Evolutionary conservation across 495 filamentous ascomycete species (phyloP), one percentile per base, ranked within the genome.

Genomic region (Xylaria castorea): DNA sequence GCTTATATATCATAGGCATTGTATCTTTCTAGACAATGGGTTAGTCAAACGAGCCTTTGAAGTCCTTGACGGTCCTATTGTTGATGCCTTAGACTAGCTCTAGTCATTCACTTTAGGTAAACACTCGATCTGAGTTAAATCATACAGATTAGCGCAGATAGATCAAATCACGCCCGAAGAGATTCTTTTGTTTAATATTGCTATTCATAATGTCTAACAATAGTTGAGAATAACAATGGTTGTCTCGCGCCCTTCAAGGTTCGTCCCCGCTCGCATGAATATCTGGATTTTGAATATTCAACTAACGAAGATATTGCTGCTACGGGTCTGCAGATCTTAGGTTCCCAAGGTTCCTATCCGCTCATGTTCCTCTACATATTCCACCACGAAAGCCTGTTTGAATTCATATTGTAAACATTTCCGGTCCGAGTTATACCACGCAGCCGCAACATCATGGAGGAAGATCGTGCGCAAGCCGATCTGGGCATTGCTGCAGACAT

Each of bases 401-500:
- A 16, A 14, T 16, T 32, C 27, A 32, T 3, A 57, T 32, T 16
- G 53, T 16, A 57, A 32, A 32, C 18, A 16, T 8, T 20, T 27
- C 14, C 27, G 18, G 14, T n/a, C 57, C 6, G 6, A 30, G 7
- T n/a, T 38, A 12, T 11, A 38, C 18, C n/a, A 38, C 32, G 58
- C 20, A 36, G 61, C 36, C 3, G 5, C 38, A 44, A 1, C 48
- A 38, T 40, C 32, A 89, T 89, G 87, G 87, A 89, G 74, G 85
- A 87, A 66, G 87, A 88, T 73, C 76, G 87, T 30, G 83, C 82
- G 3, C 79, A 83, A 34, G 80, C 84, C 66, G 86, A 88, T 74
- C 75, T 88, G 5, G 87, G 87, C 70, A 80, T 87, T 53, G 87
- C 87, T 60, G 86, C 86, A 48, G 87, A 88, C 70, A 83, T 88